A percentile compares a stretch with the other conserved stretches of the same genome.
Evolutionary conservation across 2,329 filamentous ascomycete species (phyloP).

Genomic region (Sclerotinia sclerotiorum): DNA sequence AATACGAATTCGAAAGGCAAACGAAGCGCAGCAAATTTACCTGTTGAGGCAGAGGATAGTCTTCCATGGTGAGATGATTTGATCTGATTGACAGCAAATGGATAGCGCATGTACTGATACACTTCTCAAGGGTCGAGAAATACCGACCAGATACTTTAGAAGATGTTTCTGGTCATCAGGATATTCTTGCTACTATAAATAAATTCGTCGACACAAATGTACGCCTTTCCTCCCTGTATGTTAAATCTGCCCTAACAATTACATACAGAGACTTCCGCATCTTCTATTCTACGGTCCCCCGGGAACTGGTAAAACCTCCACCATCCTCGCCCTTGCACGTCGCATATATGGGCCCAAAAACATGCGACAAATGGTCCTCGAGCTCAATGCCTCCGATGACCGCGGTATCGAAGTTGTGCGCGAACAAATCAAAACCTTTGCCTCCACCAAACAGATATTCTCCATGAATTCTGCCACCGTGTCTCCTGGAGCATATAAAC

Average conservation of each 20-base stretch:
- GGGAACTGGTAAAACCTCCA: conserved; percentile 96
- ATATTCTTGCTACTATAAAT: conserved; percentile 96
- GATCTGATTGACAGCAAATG: too few species aligned
- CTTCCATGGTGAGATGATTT: conserved; percentile 72
- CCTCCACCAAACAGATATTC: conserved; percentile 97
- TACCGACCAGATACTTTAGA: conserved; percentile 85
- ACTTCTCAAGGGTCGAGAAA: conserved; percentile 77
- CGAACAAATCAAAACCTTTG: conserved; percentile 99
- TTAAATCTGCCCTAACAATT: conserved; percentile 19
- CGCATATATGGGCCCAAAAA: conserved; percentile 90
- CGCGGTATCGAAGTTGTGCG: conserved; percentile 96
- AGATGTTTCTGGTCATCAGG: conserved; percentile 94
- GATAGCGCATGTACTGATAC: conserved; percentile 30
- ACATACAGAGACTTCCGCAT: conserved; percentile 74
- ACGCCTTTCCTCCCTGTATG: conserved; percentile 28
- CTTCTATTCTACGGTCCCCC: conserved; percentile 95
- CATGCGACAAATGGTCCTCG: conserved; percentile 97
- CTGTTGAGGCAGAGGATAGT: conserved; percentile 89
- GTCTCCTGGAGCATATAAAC: conserved; percentile 76
- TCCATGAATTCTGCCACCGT: conserved; percentile 53
- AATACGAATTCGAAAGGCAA: conserved; percentile 80
- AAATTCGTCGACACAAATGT: conserved; percentile 93
- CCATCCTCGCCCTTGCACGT: conserved; percentile 86
- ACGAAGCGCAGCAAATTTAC: conserved; percentile 86
- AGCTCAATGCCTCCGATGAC: conserved; percentile 96